Base-by-base conservation (phyloP, 768 basidiomycete genomes). In the Ramaria rubella region DNA sequence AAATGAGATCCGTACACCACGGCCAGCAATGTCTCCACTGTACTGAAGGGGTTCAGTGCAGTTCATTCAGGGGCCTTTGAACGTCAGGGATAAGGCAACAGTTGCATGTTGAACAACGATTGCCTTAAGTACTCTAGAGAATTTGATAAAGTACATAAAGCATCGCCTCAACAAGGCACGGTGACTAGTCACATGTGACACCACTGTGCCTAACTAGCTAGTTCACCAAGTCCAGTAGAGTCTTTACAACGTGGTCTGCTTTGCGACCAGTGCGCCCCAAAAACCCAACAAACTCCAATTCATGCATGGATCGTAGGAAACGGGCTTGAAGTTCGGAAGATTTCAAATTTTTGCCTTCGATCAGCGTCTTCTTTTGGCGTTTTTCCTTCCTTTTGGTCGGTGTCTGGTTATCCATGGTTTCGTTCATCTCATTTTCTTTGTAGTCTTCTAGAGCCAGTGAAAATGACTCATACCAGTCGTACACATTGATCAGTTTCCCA, bases 401-500 rank as follows among this genome's bases (percentile, higher is more conserved):
- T 24, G 57, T 58, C 31, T 65, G 33, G 2, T 38, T 23, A 30
- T 53, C 52, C 52, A 53, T 53, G 15, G 38, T 19, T 8, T 27
- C 63, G 17, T 55, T 56, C 23, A 58, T 57, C 3, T 59, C 59
- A 1, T 50, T 64, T 9, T 66, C 68, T 0, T 71, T 70, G 42
- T 70, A 72, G 33, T 63, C 71, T 65, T 89, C 87, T 52, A 92
- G 68, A 30, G 80, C 85, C 21, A 75, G 68, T 30, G 79, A 76
- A 67, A 93, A 94, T 23, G 85, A 79, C 61, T 88, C 83, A 63
- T 83, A 91, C 91, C 90, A 92, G 68, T 94, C 91, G 66, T 87
- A 91, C 2, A 90, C 78, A 64, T 93, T 93, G 69, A 93, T 81
- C 80, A 87, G 79, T 70, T 78, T 84, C 44, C 87, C 88, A 46